Conservation (phyloP, 1,284 basidiomycete species). For the Ustilago trichophora region DNA sequence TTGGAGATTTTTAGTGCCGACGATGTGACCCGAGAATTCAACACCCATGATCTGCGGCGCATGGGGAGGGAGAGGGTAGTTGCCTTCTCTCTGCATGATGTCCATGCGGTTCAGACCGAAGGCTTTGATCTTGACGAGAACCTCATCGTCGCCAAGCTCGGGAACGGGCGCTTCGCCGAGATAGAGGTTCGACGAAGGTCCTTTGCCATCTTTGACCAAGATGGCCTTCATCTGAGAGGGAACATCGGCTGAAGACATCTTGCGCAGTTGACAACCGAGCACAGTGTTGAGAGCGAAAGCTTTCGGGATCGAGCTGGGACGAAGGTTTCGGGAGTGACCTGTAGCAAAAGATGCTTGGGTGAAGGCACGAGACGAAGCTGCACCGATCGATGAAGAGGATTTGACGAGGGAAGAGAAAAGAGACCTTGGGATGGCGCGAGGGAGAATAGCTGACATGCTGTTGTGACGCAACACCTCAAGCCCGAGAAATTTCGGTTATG, state of each 20-base stretch:
- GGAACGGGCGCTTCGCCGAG: constrained; percentile 76
- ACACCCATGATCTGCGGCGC: constrained; percentile 84
- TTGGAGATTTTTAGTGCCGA: constrained; percentile 68
- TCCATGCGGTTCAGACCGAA: constrained; percentile 66
- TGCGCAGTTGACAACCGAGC: too few species aligned
- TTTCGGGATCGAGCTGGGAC: too few species aligned
- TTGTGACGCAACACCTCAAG: not conserved
- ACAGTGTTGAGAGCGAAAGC: too few species aligned
- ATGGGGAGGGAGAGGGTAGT: constrained; percentile 77
- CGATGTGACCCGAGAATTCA: constrained; percentile 76
- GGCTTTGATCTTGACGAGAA: constrained; percentile 72
- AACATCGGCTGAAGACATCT: constrained; percentile 26
- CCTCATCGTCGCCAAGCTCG: constrained; percentile 71
- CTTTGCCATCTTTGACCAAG: constrained; percentile 80
- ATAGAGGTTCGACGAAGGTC: constrained; percentile 80
- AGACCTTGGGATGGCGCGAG: not conserved
- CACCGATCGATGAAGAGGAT: not conserved
- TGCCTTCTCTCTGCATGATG: constrained; percentile 62
- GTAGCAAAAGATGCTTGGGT: not conserved
- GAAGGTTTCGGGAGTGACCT: not conserved
- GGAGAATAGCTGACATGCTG: constrained; percentile 30
- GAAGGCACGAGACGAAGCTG: constrained; percentile 1
- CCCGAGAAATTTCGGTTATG: not conserved
- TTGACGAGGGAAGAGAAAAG: not conserved
- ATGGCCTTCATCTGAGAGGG: constrained; percentile 78